phyloP scores from a whole-genome alignment of 2,329 filamentous ascomycete genomes.

The Nothopassalora personata region DNA sequence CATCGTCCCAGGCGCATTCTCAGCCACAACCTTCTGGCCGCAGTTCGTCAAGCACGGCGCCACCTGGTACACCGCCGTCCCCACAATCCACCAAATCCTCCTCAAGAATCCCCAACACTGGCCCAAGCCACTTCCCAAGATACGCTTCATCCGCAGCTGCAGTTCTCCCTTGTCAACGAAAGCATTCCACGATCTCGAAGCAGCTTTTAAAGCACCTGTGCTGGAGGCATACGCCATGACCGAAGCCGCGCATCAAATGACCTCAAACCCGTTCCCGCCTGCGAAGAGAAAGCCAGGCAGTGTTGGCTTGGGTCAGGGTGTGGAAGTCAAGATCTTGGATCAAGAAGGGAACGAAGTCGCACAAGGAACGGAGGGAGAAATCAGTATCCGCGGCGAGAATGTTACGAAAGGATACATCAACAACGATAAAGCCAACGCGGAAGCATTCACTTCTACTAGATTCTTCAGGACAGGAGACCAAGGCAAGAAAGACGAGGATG shows the following conservation, averaged over 20 bases:
- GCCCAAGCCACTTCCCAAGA: constrained; percentile 63
- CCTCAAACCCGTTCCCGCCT: constrained; percentile 58
- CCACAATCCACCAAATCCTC: constrained; percentile 85
- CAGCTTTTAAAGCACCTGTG: constrained; percentile 70
- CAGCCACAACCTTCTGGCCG: constrained; percentile 74
- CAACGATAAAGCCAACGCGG: constrained; percentile 69
- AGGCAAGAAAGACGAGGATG: constrained; percentile 71
- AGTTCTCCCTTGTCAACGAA: constrained; percentile 79
- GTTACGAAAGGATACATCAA: constrained; percentile 83
- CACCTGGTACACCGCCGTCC: constrained; percentile 92
- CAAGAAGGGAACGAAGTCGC: constrained; percentile 62
- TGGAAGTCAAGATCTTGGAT: constrained; percentile 74
- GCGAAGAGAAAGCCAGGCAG: constrained; percentile 73
- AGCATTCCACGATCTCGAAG: constrained; percentile 72
- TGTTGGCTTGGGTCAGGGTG: constrained; percentile 77
- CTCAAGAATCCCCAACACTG: constrained; percentile 59
- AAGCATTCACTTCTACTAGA: constrained; percentile 66
- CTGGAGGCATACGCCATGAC: constrained; percentile 92
- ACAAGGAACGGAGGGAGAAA: constrained; percentile 69
- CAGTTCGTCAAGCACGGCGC: constrained; percentile 69
- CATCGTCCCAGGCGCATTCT: constrained; percentile 73
- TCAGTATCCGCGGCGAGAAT: constrained; percentile 76
- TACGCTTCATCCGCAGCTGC: constrained; percentile 84
- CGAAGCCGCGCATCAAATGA: constrained; percentile 82
- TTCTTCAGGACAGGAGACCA: constrained; percentile 89